Percentiles rank a stretch among this genome's conserved stretches.
Conservation (phyloP, 2,329 filamentous ascomycete species). For the Xylaria sp. region DNA sequence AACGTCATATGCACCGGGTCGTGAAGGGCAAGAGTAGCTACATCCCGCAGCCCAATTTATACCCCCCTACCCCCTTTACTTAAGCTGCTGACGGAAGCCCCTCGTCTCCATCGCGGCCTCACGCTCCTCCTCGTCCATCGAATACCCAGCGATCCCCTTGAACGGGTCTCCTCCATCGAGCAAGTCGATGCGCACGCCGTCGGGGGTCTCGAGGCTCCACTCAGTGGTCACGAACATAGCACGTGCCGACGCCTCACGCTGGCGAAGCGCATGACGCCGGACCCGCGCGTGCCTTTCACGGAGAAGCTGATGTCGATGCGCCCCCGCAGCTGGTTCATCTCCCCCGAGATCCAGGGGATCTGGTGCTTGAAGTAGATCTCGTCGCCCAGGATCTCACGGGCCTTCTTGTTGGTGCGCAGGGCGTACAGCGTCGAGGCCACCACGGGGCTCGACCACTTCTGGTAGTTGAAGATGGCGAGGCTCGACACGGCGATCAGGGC, state of each 20-base stretch:
- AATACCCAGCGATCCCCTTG: constrained; percentile 52
- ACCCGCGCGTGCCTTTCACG: constrained; percentile 77
- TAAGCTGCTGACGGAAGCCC: constrained; percentile 59
- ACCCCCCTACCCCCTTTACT: constrained; percentile 28
- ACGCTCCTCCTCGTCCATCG: constrained; percentile 48
- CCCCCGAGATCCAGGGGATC: constrained; percentile 83
- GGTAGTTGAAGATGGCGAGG: constrained; percentile 98
- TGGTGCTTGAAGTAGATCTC: constrained; percentile 81
- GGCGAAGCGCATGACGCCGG: constrained; percentile 79
- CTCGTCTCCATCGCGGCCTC: constrained; percentile 50
- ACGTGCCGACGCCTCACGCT: constrained; percentile 68
- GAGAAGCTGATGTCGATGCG: constrained; percentile 85
- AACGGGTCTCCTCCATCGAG: constrained; percentile 79
- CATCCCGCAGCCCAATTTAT: neutral
- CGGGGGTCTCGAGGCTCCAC: constrained; percentile 80
- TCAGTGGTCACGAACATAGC: constrained; percentile 82
- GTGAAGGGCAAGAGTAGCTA: neutral
- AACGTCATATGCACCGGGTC: neutral
- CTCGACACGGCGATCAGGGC: constrained; percentile 72
- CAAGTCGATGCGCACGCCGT: constrained; percentile 70
- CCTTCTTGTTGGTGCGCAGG: constrained; percentile 77
- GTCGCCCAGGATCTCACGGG: constrained; percentile 81
- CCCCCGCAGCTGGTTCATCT: constrained; percentile 94
- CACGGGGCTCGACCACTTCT: constrained; percentile 86
- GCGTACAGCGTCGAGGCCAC: constrained; percentile 92